These are phyloP conservation scores for Beta lomatogona DNA, from an alignment of 179 eudicot genomes.

Conservation along the genomic window DNA sequence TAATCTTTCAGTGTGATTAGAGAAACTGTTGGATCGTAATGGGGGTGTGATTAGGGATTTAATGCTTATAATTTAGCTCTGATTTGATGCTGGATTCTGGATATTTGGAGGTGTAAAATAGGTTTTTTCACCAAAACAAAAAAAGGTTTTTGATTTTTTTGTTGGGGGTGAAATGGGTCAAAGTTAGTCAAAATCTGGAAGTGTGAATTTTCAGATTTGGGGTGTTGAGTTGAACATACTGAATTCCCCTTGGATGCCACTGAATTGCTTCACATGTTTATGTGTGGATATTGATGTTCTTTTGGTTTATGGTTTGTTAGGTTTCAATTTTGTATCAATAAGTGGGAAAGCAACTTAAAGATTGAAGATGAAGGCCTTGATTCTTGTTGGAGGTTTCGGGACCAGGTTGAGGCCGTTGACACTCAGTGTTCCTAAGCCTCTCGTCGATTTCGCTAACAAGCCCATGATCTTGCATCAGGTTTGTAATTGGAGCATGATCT, in stretches of 20 bases:
- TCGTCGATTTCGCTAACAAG: slow-evolving; percentile 92
- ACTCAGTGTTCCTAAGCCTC: slow-evolving; percentile 85
- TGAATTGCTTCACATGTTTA: background rate
- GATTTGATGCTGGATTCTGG: background rate
- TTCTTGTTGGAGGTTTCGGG: slow-evolving; percentile 98
- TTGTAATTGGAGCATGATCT: background rate
- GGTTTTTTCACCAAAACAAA: no score
- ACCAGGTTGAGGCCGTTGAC: slow-evolving; percentile 91
- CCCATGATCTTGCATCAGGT: slow-evolving; percentile 98
- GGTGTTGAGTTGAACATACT: no score
- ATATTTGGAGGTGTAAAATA: background rate
- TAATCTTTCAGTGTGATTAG: background rate
- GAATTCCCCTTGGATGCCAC: background rate
- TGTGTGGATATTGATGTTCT: background rate
- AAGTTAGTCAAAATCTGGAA: background rate
- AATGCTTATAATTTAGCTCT: background rate
- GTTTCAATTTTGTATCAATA: background rate
- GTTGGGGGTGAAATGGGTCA: background rate
- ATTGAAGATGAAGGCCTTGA: slow-evolving; percentile 83
- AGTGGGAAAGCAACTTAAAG: slow-evolving; percentile 17
- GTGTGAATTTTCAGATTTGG: background rate
- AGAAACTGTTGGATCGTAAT: background rate
- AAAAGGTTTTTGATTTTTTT: background rate
- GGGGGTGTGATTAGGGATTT: background rate
- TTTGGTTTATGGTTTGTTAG: slow-evolving; percentile 8